Base-by-base conservation (phyloP, 2,329 filamentous ascomycete genomes). In the Venturia asperata region DNA sequence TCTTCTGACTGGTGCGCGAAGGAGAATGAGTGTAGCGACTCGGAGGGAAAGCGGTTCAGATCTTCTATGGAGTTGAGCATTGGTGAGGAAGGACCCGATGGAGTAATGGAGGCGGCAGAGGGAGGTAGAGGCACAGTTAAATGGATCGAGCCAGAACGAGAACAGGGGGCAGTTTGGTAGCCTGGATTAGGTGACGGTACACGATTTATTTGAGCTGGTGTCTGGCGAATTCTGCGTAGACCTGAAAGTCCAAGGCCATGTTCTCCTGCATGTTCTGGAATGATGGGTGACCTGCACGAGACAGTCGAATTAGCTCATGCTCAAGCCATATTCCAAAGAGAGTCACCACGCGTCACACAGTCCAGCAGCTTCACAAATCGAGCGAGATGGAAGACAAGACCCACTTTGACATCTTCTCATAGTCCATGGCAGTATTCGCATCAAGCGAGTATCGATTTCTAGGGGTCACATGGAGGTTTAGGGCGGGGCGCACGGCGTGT, bases 1-100 rank as follows among this genome's bases (percentile, higher is more conserved):
- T 97, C 93, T 72, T 96, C 92, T 3, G 92, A 93, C 76, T 96
- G 92, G 70, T 96, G 91, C 49, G 94, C 91, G 76, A 99, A 99
- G 15, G 93, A 97, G 78, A 99, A 99, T 1, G 94, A 99, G 77
- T 99, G 94, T 60, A 99, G 80, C 6, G 94, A 99, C 74, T 99
- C 94, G 70, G 91, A 91, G 1, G 94, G 93, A 74, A 99, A 99
- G 62, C 92, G 88, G 58, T 87, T 88, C 58, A 99, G 84, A 73
- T 99, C 94, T 79, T 97, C 94, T 72, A 86, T 84, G 73, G 92
- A 91, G 67, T 85, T 79, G 52, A 89, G 72, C 7, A 72, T 70
- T 30, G 91, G 91, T 27, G 91, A 92, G 24, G 82, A 80, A 30
- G 88, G 87, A 6, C 82, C 87, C n/a, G 86, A 56, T 82, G 82